Conservation (phyloP, 73 alveolate genomes). For the Breviolum minutum region DNA sequence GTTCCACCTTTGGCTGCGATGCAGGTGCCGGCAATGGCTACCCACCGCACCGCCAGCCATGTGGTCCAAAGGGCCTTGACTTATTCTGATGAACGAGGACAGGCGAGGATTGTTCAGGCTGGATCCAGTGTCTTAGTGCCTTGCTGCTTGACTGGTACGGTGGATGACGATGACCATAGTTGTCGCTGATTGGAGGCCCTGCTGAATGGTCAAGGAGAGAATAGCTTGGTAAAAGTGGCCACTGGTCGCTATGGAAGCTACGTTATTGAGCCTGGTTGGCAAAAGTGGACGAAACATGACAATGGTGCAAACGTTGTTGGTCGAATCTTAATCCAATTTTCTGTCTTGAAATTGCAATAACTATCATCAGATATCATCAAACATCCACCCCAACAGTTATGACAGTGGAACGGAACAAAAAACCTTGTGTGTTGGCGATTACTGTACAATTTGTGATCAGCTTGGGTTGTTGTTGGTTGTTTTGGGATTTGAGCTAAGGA, state of each 20-base stretch:
- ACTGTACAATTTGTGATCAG: not conserved
- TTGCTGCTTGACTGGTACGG: not conserved
- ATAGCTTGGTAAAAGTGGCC: conserved; percentile 39
- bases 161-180: not conserved
- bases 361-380: not conserved
- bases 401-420: not conserved
- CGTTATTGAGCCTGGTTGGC: conserved; percentile 4
- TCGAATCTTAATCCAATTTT: not conserved
- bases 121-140: not conserved
- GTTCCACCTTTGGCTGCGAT: not conserved
- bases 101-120: conserved; percentile 70
- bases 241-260: conserved; percentile 67
- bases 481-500: not conserved
- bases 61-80: conserved; percentile 67
- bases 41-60: conserved; percentile 88
- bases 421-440: not conserved
- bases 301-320: no score
- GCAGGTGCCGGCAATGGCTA: conserved; percentile 69
- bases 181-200: not conserved
- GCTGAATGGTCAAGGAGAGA: conserved; percentile 55
- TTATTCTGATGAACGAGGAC: conserved; percentile 68
- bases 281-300: not conserved
- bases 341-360: not conserved
- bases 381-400: no score
- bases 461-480: not conserved